phyloP scores from a whole-genome alignment of 2,329 filamentous ascomycete genomes.

The Hirsutella rhossiliensis region DNA sequence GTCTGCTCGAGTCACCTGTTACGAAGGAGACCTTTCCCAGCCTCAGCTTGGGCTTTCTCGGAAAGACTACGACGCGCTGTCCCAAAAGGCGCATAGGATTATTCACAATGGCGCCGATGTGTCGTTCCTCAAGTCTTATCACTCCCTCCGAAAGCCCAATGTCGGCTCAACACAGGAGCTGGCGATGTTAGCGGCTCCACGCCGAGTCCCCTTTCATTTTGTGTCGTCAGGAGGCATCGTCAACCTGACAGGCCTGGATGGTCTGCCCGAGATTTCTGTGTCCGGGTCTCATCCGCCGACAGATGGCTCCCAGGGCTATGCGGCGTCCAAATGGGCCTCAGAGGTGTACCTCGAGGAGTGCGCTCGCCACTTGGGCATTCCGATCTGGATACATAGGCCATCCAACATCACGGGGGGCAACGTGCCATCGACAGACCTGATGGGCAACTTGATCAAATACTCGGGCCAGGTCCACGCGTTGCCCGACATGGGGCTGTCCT shows the following conservation, averaged over 20 bases:
- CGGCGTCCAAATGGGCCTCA: conserved; percentile 20
- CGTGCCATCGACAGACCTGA: conserved; percentile 1
- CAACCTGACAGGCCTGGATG: not conserved
- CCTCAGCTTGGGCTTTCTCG: conserved; percentile 11
- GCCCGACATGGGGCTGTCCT: not conserved
- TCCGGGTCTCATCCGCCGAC: conserved; percentile 5
- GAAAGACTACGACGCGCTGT: conserved; percentile 2
- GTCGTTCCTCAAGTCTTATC: conserved; percentile 24
- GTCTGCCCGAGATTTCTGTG: conserved; percentile 5
- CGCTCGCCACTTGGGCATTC: not conserved
- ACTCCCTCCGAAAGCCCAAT: conserved; percentile 20
- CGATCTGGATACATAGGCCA: not conserved
- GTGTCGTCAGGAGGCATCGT: conserved; percentile 13
- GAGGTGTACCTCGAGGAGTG: conserved; percentile 17
- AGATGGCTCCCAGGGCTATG: conserved; percentile 19
- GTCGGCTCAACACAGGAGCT: conserved; percentile 21
- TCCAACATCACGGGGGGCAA: not conserved
- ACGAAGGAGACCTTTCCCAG: conserved; percentile 14
- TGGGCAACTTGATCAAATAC: not conserved
- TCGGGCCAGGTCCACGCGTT: not conserved
- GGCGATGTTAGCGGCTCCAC: conserved; percentile 12
- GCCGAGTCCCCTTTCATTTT: conserved; percentile 16
- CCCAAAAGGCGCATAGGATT: conserved; percentile 21
- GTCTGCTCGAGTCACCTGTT: conserved; percentile 7
- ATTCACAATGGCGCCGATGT: conserved; percentile 40